Conservation (phyloP, 2,329 filamentous ascomycete species). For the Annulohypoxylon truncatum region DNA sequence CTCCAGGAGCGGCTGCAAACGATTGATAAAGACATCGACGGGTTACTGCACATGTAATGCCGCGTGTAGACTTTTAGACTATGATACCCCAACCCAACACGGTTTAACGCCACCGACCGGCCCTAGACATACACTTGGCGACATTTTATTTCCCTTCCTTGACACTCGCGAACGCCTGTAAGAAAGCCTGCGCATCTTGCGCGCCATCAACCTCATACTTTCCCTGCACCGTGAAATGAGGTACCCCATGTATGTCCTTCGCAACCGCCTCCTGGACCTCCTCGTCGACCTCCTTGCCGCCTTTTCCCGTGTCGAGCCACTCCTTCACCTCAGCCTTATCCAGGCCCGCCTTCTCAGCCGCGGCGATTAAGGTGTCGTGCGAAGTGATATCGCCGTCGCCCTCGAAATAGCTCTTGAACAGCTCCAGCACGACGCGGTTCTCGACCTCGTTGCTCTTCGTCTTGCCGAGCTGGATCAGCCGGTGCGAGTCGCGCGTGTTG, state of each 20-base stretch:
- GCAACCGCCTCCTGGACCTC: slow-evolving; percentile 61
- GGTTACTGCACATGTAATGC: slow-evolving; percentile 63
- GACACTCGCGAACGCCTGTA: slow-evolving; percentile 69
- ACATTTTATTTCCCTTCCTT: slow-evolving; percentile 36
- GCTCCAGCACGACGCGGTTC: slow-evolving; percentile 67
- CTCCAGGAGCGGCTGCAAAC: slow-evolving; percentile 63
- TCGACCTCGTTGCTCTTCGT: slow-evolving; percentile 61
- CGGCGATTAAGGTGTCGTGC: slow-evolving; percentile 58
- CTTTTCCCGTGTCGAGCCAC: slow-evolving; percentile 47
- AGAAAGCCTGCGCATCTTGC: slow-evolving; percentile 71
- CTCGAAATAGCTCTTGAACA: slow-evolving; percentile 71
- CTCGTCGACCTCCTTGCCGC: slow-evolving; percentile 61
- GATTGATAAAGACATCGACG: slow-evolving; percentile 68
- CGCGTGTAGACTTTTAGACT: slow-evolving; percentile 5
- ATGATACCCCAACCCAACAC: slow-evolving; percentile 31
- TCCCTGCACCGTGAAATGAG: slow-evolving; percentile 74
- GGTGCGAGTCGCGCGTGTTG: slow-evolving; percentile 82
- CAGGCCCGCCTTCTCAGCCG: slow-evolving; percentile 62
- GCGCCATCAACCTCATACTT: slow-evolving; percentile 72
- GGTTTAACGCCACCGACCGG: slow-evolving; percentile 23
- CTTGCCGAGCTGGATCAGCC: slow-evolving; percentile 77
- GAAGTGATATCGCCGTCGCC: slow-evolving; percentile 68
- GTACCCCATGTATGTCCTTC: slow-evolving; percentile 68
- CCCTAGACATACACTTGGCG: not conserved
- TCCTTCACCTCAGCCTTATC: slow-evolving; percentile 59